These are phyloP conservation scores for Irpex sp. DNA, from an alignment of 1,284 basidiomycete genomes.

Conservation along the genomic window DNA sequence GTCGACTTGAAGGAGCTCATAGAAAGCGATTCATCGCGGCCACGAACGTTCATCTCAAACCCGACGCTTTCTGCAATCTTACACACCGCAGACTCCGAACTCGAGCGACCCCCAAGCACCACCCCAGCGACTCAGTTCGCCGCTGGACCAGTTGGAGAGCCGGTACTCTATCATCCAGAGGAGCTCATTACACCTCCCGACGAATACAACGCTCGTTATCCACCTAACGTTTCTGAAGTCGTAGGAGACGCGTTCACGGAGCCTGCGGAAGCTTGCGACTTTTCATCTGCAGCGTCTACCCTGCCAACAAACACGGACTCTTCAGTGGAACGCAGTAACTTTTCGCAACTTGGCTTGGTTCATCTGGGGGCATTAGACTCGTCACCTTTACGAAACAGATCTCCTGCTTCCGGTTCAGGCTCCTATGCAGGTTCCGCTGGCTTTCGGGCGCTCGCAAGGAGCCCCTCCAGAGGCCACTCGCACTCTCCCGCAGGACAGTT, in stretches of 20 bases:
- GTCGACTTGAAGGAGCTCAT: constrained; percentile 28
- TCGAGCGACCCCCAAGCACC: background rate
- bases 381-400: background rate
- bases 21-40: constrained; percentile 17
- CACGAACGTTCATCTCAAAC: constrained; percentile 20
- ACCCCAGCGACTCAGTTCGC: constrained; percentile 12
- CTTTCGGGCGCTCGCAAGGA: too few species aligned
- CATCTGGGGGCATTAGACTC: constrained; percentile 39
- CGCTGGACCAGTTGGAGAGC: constrained; percentile 20
- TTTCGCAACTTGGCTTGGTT: constrained; percentile 47
- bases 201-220: constrained; percentile 25
- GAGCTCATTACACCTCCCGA: constrained; percentile 2
- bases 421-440: too few species aligned
- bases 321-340: constrained; percentile 16
- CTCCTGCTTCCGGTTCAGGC: background rate
- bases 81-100: background rate
- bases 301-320: background rate
- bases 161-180: constrained; percentile 12
- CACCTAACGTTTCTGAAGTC: constrained; percentile 26
- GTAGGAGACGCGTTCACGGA: constrained; percentile 26
- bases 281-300: constrained; percentile 7
- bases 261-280: constrained; percentile 4
- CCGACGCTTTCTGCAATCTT: background rate
- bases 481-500: constrained; percentile 6
- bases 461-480: constrained; percentile 16